Conservation (phyloP, 106 monocot species). For the Phalaenopsis equestris region DNA sequence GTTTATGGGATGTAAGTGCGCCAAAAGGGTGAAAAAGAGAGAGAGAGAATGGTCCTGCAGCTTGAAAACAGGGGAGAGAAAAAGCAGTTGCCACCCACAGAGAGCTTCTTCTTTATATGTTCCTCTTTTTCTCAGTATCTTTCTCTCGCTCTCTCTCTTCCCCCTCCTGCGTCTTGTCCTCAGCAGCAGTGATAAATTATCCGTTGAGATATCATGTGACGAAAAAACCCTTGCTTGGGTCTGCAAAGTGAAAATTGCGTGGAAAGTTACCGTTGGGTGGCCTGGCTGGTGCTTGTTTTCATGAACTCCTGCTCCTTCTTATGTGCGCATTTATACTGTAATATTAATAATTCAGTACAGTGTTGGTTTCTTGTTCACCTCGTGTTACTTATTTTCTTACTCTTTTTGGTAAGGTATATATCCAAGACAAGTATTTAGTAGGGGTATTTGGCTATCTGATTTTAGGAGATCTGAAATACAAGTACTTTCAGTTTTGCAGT, state of each 20-base stretch:
- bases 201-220: slow-evolving; percentile 20
- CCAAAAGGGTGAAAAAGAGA: not conserved
- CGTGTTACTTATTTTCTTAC: not conserved
- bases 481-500: too few relatives aligned
- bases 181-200: not conserved
- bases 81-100: slow-evolving; percentile 5
- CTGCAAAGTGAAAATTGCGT: not conserved
- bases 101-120: slow-evolving; percentile 7
- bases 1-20: not conserved
- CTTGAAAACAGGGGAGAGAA: not conserved
- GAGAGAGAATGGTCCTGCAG: not conserved
- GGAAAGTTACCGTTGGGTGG: slow-evolving; percentile 7
- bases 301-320: not conserved
- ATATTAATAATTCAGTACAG: not conserved
- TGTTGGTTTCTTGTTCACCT: not conserved
- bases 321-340: not conserved
- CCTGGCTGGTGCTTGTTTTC: not conserved
- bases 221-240: slow-evolving; percentile 9
- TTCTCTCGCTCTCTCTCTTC: slow-evolving; percentile 3
- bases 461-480: too few relatives aligned
- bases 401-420: not conserved
- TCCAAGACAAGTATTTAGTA: too few relatives aligned
- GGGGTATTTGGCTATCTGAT: too few relatives aligned
- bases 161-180: not conserved
- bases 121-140: not conserved